Evolutionary conservation across 116 monocot genomes (phyloP), one percentile per base, ranked within the genome.

Genomic region (Posidonia oceanica): DNA sequence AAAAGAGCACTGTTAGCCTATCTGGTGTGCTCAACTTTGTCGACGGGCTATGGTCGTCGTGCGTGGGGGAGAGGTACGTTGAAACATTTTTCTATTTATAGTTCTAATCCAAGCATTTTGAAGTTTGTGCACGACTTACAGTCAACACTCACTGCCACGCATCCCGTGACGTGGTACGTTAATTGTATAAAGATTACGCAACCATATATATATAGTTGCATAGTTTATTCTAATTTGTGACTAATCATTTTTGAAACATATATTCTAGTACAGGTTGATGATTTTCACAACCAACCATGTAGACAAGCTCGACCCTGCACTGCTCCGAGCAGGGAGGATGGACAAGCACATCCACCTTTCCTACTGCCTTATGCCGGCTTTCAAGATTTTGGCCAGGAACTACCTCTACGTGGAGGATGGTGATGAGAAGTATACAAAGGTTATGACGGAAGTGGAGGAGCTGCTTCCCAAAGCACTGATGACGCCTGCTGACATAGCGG

Each of bases 401-500:
- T 82, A 86, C 75, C 63, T 86, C 58, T 70, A 55, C 13, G 29
- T 75, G 7, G 74, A 14, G 13, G 72, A 68, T 3, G 66, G 42
- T 37, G 51, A 72, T 48, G 39, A 60, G 60, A 23, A 52, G 51
- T 57, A 57, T 23, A 29, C 62, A 11, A 63, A 66, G 57, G 10
- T 73, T 42, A 69, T 85, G 69, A 61, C 14, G 21, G 77, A 83
- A 58, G 75, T 55, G 10, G 83, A 64, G 69, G 59, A 1, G 65
- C 13, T 86, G 57, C 69, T 86, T 4, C 14, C 10, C 7, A 59
- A 75, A 21, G 80, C 75, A 3, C 18, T 60, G 13, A 59, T 86
- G 53, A 80, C 86, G 18, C 86, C 86, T 42, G 86, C 86, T 1
- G 86, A 83, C 0, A 61, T 86, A 3, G 80, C 82, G 1, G 86